Evolutionary conservation across 305 asterid species (phyloP).

Genomic region (Plantago lanceolata): DNA sequence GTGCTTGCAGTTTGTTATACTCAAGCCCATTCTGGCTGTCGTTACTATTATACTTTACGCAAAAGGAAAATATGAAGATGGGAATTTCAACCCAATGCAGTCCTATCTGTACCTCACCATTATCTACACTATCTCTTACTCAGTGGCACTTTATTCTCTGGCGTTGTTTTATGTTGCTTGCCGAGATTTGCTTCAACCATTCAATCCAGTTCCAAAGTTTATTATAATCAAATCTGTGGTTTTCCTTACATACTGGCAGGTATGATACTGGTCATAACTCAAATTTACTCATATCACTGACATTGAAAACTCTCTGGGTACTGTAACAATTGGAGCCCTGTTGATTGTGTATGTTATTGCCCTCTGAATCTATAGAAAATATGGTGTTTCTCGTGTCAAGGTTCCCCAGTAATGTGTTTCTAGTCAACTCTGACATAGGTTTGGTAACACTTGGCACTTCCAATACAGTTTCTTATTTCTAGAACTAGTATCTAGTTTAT

Average conservation of each 20-base stretch:
- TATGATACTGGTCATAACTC: slow-evolving; percentile 27
- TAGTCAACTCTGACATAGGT: slow-evolving; percentile 10
- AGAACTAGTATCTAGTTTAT: neutral
- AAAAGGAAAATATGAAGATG: slow-evolving; percentile 82
- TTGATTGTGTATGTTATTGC: slow-evolving; percentile 13
- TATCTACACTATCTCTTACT: slow-evolving; percentile 87
- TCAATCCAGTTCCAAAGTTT: slow-evolving; percentile 96
- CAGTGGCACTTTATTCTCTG: slow-evolving; percentile 87
- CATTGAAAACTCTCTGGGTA: slow-evolving; percentile 11
- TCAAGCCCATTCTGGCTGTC: slow-evolving; percentile 77
- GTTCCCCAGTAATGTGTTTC: slow-evolving; percentile 6
- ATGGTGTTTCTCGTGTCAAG: neutral
- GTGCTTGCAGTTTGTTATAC: slow-evolving; percentile 93
- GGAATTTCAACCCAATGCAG: slow-evolving; percentile 80
- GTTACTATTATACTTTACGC: slow-evolving; percentile 80
- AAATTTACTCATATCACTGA: slow-evolving; percentile 4
- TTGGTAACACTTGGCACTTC: neutral
- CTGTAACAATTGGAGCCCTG: slow-evolving; percentile 4
- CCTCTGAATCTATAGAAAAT: slow-evolving; percentile 2
- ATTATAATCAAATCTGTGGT: slow-evolving; percentile 90
- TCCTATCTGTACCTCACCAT: slow-evolving; percentile 95
- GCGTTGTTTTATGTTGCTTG: slow-evolving; percentile 94
- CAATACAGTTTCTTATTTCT: neutral
- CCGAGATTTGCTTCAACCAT: slow-evolving; percentile 92
- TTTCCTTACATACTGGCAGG: slow-evolving; percentile 98